Evolutionary conservation across 495 filamentous ascomycete species (phyloP).

Genomic region (Xylaria cubensis): DNA sequence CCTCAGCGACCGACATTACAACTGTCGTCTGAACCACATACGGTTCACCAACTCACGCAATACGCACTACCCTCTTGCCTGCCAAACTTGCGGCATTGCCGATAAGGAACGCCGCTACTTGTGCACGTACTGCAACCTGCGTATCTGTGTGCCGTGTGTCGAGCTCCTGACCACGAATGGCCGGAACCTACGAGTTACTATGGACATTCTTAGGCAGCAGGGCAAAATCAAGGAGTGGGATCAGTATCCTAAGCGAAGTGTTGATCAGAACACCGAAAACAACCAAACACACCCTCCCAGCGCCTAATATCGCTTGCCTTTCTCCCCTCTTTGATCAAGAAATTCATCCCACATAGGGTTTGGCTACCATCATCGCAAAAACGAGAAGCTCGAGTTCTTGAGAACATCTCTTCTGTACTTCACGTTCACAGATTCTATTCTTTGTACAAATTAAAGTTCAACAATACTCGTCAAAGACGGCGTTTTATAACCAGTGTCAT

Average conservation of each 20-base stretch:
- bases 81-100: conserved; percentile 37
- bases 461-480: neutral
- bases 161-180: conserved; percentile 33
- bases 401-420: neutral
- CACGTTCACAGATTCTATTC: conserved; percentile 2
- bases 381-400: neutral
- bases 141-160: conserved; percentile 36
- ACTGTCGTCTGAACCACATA: conserved; percentile 31
- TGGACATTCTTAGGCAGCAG: conserved; percentile 22
- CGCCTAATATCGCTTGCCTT: neutral
- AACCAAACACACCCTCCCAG: neutral
- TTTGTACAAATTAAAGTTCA: conserved; percentile 20
- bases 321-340: neutral
- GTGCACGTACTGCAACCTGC: conserved; percentile 38
- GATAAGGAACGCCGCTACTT: conserved; percentile 33
- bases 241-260: conserved; percentile 5
- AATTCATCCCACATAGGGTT: neutral
- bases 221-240: conserved; percentile 18
- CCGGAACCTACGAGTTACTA: conserved; percentile 29
- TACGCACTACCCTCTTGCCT: conserved; percentile 35
- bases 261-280: neutral
- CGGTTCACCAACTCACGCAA: conserved; percentile 35
- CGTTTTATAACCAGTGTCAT: neutral
- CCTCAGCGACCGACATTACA: conserved; percentile 32
- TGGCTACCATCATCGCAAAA: neutral